These are phyloP conservation scores for Aspergillus luchuensis DNA, from an alignment of 2,329 filamentous ascomycete genomes.

Conservation along the genomic window DNA sequence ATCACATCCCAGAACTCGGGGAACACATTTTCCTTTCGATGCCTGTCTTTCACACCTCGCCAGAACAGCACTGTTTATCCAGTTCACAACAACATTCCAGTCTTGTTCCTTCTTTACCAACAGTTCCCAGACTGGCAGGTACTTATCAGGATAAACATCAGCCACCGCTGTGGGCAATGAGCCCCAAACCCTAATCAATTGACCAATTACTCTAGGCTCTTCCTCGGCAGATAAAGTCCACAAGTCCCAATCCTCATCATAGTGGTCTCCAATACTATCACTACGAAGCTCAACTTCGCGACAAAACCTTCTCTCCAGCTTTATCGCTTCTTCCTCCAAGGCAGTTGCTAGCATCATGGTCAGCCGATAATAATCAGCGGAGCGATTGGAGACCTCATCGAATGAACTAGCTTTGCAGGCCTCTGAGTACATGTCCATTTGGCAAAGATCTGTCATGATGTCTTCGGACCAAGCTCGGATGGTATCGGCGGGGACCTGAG, in stretches of 20 bases:
- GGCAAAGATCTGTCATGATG: not conserved
- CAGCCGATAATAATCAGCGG: not conserved
- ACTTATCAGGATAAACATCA: not conserved
- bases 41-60: not conserved
- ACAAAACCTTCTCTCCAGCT: not conserved
- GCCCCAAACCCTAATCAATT: not conserved
- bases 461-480: not conserved
- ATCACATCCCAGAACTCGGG: not conserved
- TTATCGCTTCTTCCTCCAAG: not conserved
- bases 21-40: too few relatives aligned
- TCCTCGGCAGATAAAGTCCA: too few relatives aligned
- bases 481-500: not conserved
- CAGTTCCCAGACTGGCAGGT: rapidly evolving
- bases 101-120: not conserved
- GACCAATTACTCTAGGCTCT: too few relatives aligned
- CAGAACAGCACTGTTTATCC: not conserved
- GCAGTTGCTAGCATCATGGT: not conserved
- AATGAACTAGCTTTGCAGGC: not conserved
- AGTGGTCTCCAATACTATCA: too few relatives aligned
- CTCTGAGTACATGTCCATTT: not conserved
- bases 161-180: not conserved
- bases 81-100: not conserved
- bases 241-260: too few relatives aligned
- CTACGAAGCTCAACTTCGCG: too few relatives aligned
- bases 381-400: not conserved